Percentiles rank a stretch among this genome's conserved stretches.
phyloP scores from a whole-genome alignment of 1,284 basidiomycete species.

The Cutaneotrichosporon sp. region DNA sequence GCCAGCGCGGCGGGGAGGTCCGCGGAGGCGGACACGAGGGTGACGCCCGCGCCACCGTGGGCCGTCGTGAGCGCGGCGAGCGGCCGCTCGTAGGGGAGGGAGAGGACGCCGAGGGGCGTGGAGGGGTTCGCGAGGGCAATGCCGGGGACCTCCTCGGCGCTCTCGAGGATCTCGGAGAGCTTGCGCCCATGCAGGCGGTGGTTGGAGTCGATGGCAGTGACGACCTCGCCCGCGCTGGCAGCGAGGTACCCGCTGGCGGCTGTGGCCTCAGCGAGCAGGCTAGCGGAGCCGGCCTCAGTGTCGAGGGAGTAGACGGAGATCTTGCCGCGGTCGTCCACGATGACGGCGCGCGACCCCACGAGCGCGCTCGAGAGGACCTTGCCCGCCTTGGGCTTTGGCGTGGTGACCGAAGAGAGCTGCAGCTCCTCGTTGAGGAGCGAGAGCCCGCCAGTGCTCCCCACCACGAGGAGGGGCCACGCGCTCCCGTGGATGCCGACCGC shows the following conservation, averaged over 20 bases:
- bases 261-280: slow-evolving; percentile 14
- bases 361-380: slow-evolving; percentile 14
- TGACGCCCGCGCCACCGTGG: slow-evolving; percentile 31
- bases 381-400: slow-evolving; percentile 11
- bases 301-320: slow-evolving; percentile 23
- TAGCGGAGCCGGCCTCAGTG: slow-evolving; percentile 12
- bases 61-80: slow-evolving; percentile 31
- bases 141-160: slow-evolving; percentile 4
- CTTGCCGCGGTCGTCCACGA: slow-evolving; percentile 25
- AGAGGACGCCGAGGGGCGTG: slow-evolving; percentile 22
- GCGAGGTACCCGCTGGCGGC: slow-evolving; percentile 6
- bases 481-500: slow-evolving; percentile 17
- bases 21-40: slow-evolving; percentile 35
- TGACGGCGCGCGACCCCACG: slow-evolving; percentile 13
- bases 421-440: slow-evolving; percentile 14
- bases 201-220: slow-evolving; percentile 33
- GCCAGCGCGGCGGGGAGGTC: slow-evolving; percentile 36
- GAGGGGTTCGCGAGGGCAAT: slow-evolving; percentile 15
- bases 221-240: slow-evolving; percentile 34
- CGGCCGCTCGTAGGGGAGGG: slow-evolving; percentile 29
- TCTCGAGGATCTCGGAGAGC: slow-evolving; percentile 12
- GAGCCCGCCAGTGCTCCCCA: slow-evolving; percentile 13
- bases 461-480: slow-evolving; percentile 22
- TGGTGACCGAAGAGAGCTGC: slow-evolving; percentile 2
- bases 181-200: slow-evolving; percentile 20